Percentiles rank a stretch among this genome's conserved stretches.
Conservation (phyloP, 805 yeast species). For the Jamesozyma jinghongensis region DNA sequence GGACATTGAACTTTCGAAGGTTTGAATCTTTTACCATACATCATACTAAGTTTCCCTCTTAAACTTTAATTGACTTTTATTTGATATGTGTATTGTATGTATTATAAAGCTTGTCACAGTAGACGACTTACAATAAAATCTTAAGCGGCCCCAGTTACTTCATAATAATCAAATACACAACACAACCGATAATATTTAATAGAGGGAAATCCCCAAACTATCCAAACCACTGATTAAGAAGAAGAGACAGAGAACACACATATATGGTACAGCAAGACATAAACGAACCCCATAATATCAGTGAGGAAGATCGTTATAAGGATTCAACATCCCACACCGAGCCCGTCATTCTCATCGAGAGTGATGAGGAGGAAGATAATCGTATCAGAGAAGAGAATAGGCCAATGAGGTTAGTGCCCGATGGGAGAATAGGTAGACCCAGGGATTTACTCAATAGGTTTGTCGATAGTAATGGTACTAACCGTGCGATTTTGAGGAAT, state of each 20-base stretch:
- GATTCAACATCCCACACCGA: not conserved
- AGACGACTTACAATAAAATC: not conserved
- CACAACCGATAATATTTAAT: no score
- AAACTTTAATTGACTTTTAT: no score
- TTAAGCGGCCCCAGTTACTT: not conserved
- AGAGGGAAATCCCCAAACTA: not conserved
- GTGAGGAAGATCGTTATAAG: not conserved
- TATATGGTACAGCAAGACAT: no score
- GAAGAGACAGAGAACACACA: no score
- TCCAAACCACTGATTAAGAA: no score
- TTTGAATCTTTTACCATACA: no score
- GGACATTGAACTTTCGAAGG: no score
- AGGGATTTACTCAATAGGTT: slow-evolving; percentile 14
- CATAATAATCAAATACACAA: no score
- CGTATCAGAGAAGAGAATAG: slow-evolving; percentile 10
- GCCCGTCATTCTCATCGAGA: slow-evolving; percentile 20
- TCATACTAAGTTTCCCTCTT: no score
- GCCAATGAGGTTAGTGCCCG: slow-evolving; percentile 10
- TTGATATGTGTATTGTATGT: no score
- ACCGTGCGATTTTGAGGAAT: slow-evolving; percentile 2
- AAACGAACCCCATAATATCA: not conserved
- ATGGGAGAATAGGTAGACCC: slow-evolving; percentile 11
- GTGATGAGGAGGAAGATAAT: slow-evolving; percentile 24
- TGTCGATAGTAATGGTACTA: slow-evolving; percentile 5
- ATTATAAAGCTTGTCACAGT: not conserved